These are phyloP conservation scores for Metrosideros polymorpha DNA, from an alignment of 441 rosid genomes.

Conservation along the genomic window DNA sequence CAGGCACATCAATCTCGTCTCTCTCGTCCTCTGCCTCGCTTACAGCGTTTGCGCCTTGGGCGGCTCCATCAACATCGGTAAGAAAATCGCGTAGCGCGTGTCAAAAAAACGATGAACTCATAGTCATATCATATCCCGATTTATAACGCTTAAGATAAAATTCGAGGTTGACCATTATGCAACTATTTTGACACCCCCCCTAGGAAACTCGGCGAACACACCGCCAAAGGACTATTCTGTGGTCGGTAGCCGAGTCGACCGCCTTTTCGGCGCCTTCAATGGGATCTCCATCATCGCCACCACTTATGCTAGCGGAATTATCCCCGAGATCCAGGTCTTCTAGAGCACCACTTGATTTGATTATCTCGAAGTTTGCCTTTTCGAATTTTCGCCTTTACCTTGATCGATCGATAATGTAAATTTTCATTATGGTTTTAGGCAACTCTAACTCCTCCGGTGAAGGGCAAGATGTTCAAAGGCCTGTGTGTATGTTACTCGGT, in stretches of 20 bases:
- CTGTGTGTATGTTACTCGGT: constrained; percentile 36
- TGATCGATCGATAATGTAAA: not conserved
- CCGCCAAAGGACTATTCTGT: constrained; percentile 17
- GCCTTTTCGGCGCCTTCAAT: constrained; percentile 27
- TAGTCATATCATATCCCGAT: not conserved
- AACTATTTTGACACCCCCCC: not conserved
- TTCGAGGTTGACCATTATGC: not conserved
- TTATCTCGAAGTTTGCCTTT: not conserved
- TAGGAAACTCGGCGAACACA: constrained; percentile 38
- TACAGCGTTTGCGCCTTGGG: constrained; percentile 28
- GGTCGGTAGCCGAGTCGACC: constrained; percentile 15
- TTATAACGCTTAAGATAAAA: not conserved
- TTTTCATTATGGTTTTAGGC: constrained; percentile 13
- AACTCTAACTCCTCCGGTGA: constrained; percentile 41
- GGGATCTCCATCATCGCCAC: constrained; percentile 46
- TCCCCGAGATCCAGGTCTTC: constrained; percentile 54
- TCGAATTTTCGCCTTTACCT: not conserved
- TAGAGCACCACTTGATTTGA: not conserved
- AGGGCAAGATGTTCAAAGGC: constrained; percentile 60
- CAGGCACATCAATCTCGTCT: constrained; percentile 44
- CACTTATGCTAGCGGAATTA: constrained; percentile 37
- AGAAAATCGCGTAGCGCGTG: not conserved
- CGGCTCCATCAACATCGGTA: constrained; percentile 35
- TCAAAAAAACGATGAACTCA: not conserved
- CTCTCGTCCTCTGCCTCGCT: constrained; percentile 33